Evolutionary conservation across 2,329 filamentous ascomycete species (phyloP).

Genomic region (Fusarium pininemorale): DNA sequence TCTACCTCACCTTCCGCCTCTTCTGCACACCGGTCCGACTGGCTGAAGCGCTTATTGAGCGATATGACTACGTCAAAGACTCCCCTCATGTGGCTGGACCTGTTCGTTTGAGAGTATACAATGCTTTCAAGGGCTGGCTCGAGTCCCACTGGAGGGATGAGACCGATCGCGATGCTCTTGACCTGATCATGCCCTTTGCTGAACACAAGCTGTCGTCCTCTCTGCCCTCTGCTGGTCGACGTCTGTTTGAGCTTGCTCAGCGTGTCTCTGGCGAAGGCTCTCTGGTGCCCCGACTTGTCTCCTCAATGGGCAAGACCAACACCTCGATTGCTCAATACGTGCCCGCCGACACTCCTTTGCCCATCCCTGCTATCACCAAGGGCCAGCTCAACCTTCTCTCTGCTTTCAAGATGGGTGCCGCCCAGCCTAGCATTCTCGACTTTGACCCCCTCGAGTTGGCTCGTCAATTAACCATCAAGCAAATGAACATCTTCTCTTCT

Average conservation of each 20-base stretch:
- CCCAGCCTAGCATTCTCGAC: constrained; percentile 79
- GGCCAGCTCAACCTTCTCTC: constrained; percentile 78
- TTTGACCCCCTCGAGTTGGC: constrained; percentile 93
- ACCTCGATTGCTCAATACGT: constrained; percentile 77
- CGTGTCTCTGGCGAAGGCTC: constrained; percentile 80
- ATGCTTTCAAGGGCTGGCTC: constrained; percentile 96
- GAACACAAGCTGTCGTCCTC: constrained; percentile 72
- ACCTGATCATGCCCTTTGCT: constrained; percentile 82
- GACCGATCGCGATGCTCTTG: constrained; percentile 79
- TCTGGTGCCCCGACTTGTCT: constrained; percentile 83
- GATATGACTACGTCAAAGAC: constrained; percentile 91
- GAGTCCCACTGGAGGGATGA: constrained; percentile 94
- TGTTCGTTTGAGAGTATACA: constrained; percentile 91
- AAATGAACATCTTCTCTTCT: constrained; percentile 89
- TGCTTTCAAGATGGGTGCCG: constrained; percentile 78
- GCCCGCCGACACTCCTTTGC: constrained; percentile 75
- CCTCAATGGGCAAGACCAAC: constrained; percentile 88
- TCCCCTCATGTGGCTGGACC: constrained; percentile 77
- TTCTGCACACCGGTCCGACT: constrained; percentile 86
- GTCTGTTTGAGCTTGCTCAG: constrained; percentile 80
- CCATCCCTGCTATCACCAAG: constrained; percentile 75
- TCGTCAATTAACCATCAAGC: constrained; percentile 90
- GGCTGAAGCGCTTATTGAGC: constrained; percentile 83
- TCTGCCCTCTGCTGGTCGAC: constrained; percentile 80
- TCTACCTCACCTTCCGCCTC: constrained; percentile 94